Evolutionary conservation across 2,329 filamentous ascomycete species (phyloP).

Genomic region (Colletotrichum somersetense): DNA sequence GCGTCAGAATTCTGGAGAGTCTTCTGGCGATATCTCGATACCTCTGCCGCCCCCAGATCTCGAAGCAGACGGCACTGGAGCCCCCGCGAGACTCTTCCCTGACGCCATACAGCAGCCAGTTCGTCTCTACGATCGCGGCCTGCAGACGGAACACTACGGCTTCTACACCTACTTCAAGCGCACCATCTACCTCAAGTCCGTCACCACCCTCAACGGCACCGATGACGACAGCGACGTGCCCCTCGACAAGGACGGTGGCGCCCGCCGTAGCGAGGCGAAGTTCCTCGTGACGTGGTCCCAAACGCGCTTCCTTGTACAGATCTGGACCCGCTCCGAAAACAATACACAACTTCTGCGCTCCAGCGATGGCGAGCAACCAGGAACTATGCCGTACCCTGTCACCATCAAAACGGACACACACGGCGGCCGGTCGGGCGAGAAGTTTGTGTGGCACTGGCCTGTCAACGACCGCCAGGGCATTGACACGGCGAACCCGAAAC

Average conservation of each 20-base stretch:
- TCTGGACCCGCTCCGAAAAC: slow-evolving; percentile 69
- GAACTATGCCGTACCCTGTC: slow-evolving; percentile 74
- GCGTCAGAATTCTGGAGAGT: slow-evolving; percentile 47
- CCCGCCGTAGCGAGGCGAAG: slow-evolving; percentile 64
- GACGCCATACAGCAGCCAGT: slow-evolving; percentile 81
- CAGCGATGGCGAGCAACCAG: slow-evolving; percentile 55
- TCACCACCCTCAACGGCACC: slow-evolving; percentile 61
- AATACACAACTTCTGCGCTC: slow-evolving; percentile 57
- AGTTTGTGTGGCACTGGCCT: slow-evolving; percentile 67
- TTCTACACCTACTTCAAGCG: slow-evolving; percentile 95
- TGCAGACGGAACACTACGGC: slow-evolving; percentile 87
- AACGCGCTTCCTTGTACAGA: slow-evolving; percentile 73
- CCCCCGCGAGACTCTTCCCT: slow-evolving; percentile 79
- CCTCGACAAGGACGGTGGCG: slow-evolving; percentile 68
- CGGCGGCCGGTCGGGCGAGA: slow-evolving; percentile 65
- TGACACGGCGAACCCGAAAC: slow-evolving; percentile 55
- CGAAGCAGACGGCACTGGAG: slow-evolving; percentile 77
- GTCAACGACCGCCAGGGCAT: slow-evolving; percentile 63
- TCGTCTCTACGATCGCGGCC: slow-evolving; percentile 85
- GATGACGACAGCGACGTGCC: slow-evolving; percentile 55
- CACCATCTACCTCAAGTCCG: slow-evolving; percentile 82
- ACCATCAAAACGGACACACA: slow-evolving; percentile 73
- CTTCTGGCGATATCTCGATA: slow-evolving; percentile 19
- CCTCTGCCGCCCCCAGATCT: slow-evolving; percentile 73
- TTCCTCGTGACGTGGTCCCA: slow-evolving; percentile 70